These are phyloP conservation scores for Ceratocystis albifundus DNA, from an alignment of 2,329 filamentous ascomycete genomes.

Conservation along the genomic window DNA sequence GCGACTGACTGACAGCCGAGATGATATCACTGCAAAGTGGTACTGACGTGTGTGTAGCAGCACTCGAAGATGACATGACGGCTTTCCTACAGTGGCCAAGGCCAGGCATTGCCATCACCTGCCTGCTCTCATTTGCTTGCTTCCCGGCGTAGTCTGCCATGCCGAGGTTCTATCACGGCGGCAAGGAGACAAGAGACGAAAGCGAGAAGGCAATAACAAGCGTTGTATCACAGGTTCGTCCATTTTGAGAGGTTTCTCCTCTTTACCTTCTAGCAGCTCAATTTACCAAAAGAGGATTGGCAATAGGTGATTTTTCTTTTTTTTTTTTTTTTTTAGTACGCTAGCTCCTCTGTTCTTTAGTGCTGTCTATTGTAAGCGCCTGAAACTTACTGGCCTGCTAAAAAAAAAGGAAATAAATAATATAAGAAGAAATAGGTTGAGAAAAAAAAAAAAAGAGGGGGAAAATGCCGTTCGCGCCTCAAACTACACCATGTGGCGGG, in stretches of 20 bases:
- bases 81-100: not conserved
- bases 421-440: too few relatives aligned
- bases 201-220: not conserved
- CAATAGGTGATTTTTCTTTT: not conserved
- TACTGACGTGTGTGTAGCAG: not conserved
- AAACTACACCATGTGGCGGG: too few relatives aligned
- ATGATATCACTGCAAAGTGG: not conserved
- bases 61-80: not conserved
- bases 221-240: not conserved
- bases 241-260: too few relatives aligned
- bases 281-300: conserved; percentile 6
- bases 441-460: too few relatives aligned
- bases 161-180: not conserved
- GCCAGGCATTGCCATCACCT: too few relatives aligned
- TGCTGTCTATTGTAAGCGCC: conserved; percentile 8
- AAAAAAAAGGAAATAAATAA: too few relatives aligned
- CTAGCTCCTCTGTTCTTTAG: not conserved
- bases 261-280: not conserved
- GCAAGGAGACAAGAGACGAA: not conserved
- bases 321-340: not conserved
- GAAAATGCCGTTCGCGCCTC: too few relatives aligned
- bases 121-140: too few relatives aligned
- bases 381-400: not conserved
- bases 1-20: not conserved
- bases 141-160: too few relatives aligned